Evolutionary conservation across 2,329 filamentous ascomycete species (phyloP), one percentile per base, ranked within the genome.

Genomic region (Cordyceps cicadae): DNA sequence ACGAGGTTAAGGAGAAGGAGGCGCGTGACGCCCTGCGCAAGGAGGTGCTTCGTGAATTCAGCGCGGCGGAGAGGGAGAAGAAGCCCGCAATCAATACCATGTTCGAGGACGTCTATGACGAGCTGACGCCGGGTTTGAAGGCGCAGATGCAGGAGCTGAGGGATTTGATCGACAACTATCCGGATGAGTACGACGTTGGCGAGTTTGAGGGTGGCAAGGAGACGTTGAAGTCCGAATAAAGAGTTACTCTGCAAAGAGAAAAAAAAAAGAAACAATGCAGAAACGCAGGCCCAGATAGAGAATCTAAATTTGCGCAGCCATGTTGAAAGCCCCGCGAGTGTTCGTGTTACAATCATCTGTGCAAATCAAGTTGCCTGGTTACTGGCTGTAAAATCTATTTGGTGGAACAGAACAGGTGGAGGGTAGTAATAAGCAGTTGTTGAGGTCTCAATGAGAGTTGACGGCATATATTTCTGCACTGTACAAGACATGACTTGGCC

Each of bases 21-120:
- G 80, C 87, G 3, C 77, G 92, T 21, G 83, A 84, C 45, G 74
- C 76, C 17, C 78, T 88, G 32, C 79, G 89, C 29, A 90, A 89
- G 69, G 88, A 92, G 32, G 83, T 97, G 0, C 73, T 99, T 55
- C 86, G 85, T 67, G 92, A 91, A 0, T 97, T 99, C 74, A 84
- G 87, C 14, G 86, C 88, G 63, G 94, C 89, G 0, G 90, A 95
- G 75, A 86, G 85, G 71, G 86, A 88, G 74, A 91, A 89, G 81
- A 91, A 90, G 72, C 89, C 89, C 1, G 79, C 85, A 2, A 79
- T 95, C 39, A 77, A 83, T 52, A 71, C 80, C 60, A 86, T 92
- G 78, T 97, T 97, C 72, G 86, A 89, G 66, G 94, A 94, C 72
- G 83, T 97, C 1, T 99, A 97, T 73, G 91, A 94, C 71, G 84